Conservation (phyloP, 2,329 filamentous ascomycete genomes). For the Diaporthe vexans region DNA sequence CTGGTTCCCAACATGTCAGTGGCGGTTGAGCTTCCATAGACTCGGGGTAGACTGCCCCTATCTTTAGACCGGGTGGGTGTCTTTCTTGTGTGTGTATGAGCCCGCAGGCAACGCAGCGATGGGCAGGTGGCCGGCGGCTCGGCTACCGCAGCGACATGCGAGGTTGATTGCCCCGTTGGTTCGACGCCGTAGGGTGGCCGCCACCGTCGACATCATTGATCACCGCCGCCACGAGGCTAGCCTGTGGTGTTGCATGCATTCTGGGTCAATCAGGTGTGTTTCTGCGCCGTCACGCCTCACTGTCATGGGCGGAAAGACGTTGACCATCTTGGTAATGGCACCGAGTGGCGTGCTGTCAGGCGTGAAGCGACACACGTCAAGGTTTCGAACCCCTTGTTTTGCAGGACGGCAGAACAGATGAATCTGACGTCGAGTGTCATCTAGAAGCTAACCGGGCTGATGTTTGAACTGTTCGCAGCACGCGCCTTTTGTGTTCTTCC, state of each 20-base stretch:
- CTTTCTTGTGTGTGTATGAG: neutral
- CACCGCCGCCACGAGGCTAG: neutral
- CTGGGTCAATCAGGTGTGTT: constrained; percentile 41
- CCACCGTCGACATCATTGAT: neutral
- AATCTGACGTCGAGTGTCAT: constrained; percentile 41
- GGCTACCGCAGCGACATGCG: constrained; percentile 21
- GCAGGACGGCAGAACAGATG: constrained; percentile 38
- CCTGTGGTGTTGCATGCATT: constrained; percentile 37
- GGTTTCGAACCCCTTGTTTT: constrained; percentile 37
- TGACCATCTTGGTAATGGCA: constrained; percentile 31
- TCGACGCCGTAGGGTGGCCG: neutral
- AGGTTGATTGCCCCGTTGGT: neutral
- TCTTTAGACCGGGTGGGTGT: constrained; percentile 19
- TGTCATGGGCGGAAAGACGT: neutral
- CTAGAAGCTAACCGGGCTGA: constrained; percentile 26
- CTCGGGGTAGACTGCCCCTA: constrained; percentile 27
- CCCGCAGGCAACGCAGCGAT: neutral
- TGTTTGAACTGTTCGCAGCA: constrained; percentile 35
- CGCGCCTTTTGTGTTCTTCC: constrained; percentile 34
- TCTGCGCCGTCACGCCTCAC: constrained; percentile 24
- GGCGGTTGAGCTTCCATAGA: constrained; percentile 28
- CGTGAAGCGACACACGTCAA: constrained; percentile 37
- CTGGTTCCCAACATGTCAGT: constrained; percentile 33
- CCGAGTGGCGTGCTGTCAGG: constrained; percentile 39
- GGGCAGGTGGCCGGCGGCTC: constrained; percentile 5